A percentile compares a stretch with the other conserved stretches of the same genome.
phyloP scores from a whole-genome alignment of 208 protist genomes.

The Lotmaria passim region DNA sequence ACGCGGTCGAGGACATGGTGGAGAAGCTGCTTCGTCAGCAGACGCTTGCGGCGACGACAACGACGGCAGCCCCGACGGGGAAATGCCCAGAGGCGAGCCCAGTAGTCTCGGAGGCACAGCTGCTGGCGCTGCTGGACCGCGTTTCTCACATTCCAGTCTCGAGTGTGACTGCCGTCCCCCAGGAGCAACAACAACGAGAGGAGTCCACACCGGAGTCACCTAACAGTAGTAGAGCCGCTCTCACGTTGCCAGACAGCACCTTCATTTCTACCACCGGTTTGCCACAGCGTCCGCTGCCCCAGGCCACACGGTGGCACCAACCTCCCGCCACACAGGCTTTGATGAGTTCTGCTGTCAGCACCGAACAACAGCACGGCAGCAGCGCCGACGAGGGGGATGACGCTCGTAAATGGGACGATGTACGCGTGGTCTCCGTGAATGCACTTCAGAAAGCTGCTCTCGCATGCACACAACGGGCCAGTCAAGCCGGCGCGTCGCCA shows the following conservation, averaged over 20 bases:
- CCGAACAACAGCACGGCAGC: not conserved
- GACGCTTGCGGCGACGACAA: too few species aligned
- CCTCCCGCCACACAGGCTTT: too few species aligned
- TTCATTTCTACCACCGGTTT: not conserved
- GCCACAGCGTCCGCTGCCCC: not conserved
- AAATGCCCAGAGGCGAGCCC: not conserved
- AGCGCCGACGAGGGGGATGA: not conserved
- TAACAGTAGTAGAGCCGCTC: not conserved
- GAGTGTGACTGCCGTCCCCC: too few species aligned
- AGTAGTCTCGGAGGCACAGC: slow-evolving; percentile 19
- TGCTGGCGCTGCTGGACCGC: slow-evolving; percentile 19
- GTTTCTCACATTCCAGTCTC: not conserved
- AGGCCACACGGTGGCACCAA: not conserved
- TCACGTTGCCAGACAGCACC: not conserved
- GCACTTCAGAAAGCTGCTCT: not conserved
- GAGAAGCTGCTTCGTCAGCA: slow-evolving; percentile 47
- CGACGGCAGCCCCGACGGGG: not conserved
- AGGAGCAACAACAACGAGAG: too few species aligned
- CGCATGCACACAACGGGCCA: not conserved
- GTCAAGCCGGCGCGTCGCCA: not conserved
- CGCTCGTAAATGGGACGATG: not conserved
- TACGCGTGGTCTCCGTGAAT: slow-evolving; percentile 7
- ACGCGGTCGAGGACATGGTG: slow-evolving; percentile 50
- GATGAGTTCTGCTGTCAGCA: not conserved
- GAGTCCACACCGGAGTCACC: too few species aligned